Conservation (phyloP, 805 yeast species). For the Yamadazyma philogaea region DNA sequence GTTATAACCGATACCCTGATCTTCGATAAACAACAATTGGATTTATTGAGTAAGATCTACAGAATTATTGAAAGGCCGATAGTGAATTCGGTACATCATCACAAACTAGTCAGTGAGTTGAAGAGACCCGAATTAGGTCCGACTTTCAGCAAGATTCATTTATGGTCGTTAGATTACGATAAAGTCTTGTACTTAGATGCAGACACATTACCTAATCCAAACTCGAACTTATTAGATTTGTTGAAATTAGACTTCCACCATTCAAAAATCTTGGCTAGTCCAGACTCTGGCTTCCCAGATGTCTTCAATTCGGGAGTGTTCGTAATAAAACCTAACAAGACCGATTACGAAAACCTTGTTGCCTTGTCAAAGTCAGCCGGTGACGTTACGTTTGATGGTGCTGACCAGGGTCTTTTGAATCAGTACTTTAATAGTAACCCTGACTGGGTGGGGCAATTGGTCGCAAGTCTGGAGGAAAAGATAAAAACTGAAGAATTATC, state of each 20-base stretch:
- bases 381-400: slow-evolving; percentile 66
- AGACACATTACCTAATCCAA: slow-evolving; percentile 50
- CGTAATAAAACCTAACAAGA: slow-evolving; percentile 50
- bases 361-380: slow-evolving; percentile 18
- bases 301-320: slow-evolving; percentile 80
- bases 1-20: slow-evolving; percentile 30
- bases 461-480: background rate
- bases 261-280: slow-evolving; percentile 49
- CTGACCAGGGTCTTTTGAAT: slow-evolving; percentile 88
- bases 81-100: slow-evolving; percentile 17
- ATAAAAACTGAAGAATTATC: background rate
- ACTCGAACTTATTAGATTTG: slow-evolving; percentile 25
- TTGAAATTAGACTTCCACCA: slow-evolving; percentile 23
- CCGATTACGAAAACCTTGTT: slow-evolving; percentile 41
- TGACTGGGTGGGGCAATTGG: slow-evolving; percentile 32
- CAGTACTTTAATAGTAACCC: slow-evolving; percentile 56
- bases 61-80: slow-evolving; percentile 28
- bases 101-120: slow-evolving; percentile 32
- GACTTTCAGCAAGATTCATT: slow-evolving; percentile 54
- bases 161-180: slow-evolving; percentile 51
- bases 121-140: slow-evolving; percentile 51
- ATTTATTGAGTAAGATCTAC: slow-evolving; percentile 24
- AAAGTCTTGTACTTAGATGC: slow-evolving; percentile 60
- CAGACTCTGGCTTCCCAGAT: slow-evolving; percentile 93
- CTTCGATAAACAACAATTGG: slow-evolving; percentile 26